Conservation (phyloP, 2,329 filamentous ascomycete genomes). For the Trichoderma harzianum region DNA sequence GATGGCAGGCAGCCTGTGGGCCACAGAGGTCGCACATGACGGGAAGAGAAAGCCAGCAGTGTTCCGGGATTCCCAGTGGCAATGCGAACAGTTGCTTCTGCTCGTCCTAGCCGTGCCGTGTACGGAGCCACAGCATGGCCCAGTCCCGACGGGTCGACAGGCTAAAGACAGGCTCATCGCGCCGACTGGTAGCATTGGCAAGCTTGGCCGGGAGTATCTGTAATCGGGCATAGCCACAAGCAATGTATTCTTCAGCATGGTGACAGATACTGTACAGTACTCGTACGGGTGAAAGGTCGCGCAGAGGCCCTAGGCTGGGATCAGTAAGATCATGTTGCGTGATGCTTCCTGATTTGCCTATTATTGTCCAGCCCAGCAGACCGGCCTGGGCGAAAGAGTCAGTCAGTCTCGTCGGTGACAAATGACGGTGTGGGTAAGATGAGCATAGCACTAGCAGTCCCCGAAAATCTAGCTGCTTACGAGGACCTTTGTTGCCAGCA, state of each 20-base stretch:
- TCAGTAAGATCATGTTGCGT: neutral
- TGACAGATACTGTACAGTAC: neutral
- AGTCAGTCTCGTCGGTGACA: neutral
- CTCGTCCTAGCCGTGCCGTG: neutral
- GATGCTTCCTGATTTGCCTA: neutral
- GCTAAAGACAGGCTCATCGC: neutral
- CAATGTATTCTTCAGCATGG: neutral
- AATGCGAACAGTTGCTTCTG: neutral
- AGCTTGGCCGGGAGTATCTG: neutral
- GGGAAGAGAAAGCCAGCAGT: neutral
- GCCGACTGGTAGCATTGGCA: neutral
- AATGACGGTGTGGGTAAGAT: constrained; percentile 2
- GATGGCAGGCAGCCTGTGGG: constrained; percentile 9
- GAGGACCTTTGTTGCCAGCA: neutral
- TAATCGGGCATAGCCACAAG: neutral
- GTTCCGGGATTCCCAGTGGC: neutral
- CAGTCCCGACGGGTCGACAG: constrained; percentile 1
- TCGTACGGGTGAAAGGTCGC: neutral
- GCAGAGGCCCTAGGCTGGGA: neutral
- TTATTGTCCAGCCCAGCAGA: neutral
- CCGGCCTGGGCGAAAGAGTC: neutral
- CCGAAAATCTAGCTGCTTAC: constrained; percentile 8
- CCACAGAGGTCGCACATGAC: constrained; percentile 4
- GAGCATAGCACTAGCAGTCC: constrained; percentile 12
- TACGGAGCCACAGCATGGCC: neutral